A percentile compares a stretch with the other conserved stretches of the same genome.
phyloP scores from a whole-genome alignment of 1,284 basidiomycete genomes.

The Cystobasidium sp. region DNA sequence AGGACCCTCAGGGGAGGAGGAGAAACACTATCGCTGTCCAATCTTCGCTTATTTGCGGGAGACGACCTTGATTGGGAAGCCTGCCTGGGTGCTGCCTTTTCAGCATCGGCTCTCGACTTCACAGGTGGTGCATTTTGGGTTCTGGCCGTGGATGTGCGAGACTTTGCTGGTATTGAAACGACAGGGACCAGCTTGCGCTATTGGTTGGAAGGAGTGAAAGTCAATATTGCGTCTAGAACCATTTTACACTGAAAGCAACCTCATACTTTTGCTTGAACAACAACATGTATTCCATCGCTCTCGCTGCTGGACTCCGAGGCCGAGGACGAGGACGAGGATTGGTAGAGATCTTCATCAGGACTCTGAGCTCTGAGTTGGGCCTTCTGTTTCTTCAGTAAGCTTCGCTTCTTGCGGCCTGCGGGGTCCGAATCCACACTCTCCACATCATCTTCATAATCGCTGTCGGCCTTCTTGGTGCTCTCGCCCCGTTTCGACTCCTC shows the following conservation, averaged over 20 bases:
- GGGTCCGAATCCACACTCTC: neutral
- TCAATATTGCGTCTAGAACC: neutral
- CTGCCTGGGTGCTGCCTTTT: no score
- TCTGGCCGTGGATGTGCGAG: no score
- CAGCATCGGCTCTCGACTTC: no score
- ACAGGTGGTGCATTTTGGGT: no score
- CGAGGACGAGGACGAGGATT: slow-evolving; percentile 9
- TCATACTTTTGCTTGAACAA: neutral
- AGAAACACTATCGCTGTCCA: no score
- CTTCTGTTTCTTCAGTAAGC: slow-evolving; percentile 2
- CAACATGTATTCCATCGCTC: slow-evolving; percentile 29
- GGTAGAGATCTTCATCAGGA: slow-evolving; percentile 17
- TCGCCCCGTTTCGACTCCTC: neutral
- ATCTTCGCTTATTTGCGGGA: no score
- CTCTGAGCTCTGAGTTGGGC: slow-evolving; percentile 16
- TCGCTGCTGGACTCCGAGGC: slow-evolving; percentile 16
- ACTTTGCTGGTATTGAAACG: no score
- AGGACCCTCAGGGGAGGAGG: no score
- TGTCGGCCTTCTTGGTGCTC: neutral
- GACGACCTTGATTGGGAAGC: no score
- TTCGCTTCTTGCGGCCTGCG: neutral
- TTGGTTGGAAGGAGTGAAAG: neutral
- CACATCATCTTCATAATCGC: slow-evolving; percentile 6
- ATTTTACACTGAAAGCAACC: neutral
- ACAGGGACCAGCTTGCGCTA: no score